Percentiles rank a stretch among this genome's conserved stretches.
These are phyloP conservation scores for Saccharomyces cerevisiae DNA, from an alignment of 805 yeast species.

Conservation along the genomic window DNA sequence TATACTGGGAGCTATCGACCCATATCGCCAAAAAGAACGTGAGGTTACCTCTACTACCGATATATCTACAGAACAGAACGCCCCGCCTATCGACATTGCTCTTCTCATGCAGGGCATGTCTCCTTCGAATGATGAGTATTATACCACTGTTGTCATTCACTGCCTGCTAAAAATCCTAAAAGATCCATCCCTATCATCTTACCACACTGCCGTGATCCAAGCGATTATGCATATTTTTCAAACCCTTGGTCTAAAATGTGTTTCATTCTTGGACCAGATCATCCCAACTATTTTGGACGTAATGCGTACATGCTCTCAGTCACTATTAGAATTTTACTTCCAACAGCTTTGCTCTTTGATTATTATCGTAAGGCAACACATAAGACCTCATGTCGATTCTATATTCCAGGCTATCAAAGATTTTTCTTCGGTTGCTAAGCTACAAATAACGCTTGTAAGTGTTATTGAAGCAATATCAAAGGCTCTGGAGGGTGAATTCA, in stretches of 20 bases:
- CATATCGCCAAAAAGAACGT: slow-evolving; percentile 83
- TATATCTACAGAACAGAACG: slow-evolving; percentile 57
- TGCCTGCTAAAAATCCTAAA: slow-evolving; percentile 73
- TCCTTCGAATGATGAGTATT: slow-evolving; percentile 84
- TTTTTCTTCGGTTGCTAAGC: slow-evolving; percentile 47
- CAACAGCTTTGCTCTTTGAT: slow-evolving; percentile 74
- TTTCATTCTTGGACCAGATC: slow-evolving; percentile 73
- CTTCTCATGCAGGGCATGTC: slow-evolving; percentile 85
- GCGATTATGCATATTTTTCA: slow-evolving; percentile 85
- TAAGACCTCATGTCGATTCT: slow-evolving; percentile 67
- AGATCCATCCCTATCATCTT: slow-evolving; percentile 72
- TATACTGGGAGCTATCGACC: slow-evolving; percentile 89
- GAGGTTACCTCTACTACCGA: slow-evolving; percentile 52
- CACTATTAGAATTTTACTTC: slow-evolving; percentile 75
- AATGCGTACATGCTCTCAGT: slow-evolving; percentile 66
- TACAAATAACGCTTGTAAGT: slow-evolving; percentile 67
- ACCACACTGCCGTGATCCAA: slow-evolving; percentile 82
- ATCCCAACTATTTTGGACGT: slow-evolving; percentile 78
- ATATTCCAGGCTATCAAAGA: slow-evolving; percentile 65
- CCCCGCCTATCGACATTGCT: slow-evolving; percentile 82
- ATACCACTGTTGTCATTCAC: slow-evolving; percentile 85
- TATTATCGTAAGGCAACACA: slow-evolving; percentile 77
- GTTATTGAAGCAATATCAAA: slow-evolving; percentile 72
- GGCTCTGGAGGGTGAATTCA: slow-evolving; percentile 87
- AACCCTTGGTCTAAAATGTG: slow-evolving; percentile 78